Evolutionary conservation across 202 grass and related monocot genomes (phyloP).

Genomic region (Eragrostis tef): DNA sequence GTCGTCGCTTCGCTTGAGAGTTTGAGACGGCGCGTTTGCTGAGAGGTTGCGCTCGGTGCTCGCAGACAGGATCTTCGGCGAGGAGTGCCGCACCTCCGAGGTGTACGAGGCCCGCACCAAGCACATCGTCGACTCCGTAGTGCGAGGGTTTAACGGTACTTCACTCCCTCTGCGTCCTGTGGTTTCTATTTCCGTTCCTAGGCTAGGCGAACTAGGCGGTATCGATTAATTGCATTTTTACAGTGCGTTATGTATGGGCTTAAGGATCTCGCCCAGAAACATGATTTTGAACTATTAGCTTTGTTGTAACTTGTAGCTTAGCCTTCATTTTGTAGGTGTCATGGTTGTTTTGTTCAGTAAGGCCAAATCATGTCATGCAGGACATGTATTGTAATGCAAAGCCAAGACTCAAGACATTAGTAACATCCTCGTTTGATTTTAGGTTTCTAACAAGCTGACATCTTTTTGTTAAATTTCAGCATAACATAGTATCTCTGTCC

Average conservation of each 20-base stretch:
- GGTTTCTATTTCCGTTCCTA: not conserved
- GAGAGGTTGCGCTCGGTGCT: not conserved
- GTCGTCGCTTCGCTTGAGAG: not conserved
- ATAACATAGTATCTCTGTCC: too few species aligned
- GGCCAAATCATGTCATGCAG: too few species aligned
- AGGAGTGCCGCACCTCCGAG: constrained; percentile 65
- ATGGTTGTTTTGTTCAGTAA: too few species aligned
- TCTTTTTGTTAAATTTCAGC: too few species aligned
- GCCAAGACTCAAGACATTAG: too few species aligned
- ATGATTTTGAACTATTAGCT: too few species aligned
- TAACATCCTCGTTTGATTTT: too few species aligned
- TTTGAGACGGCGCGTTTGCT: not conserved
- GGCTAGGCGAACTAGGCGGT: not conserved
- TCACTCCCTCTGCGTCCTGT: not conserved
- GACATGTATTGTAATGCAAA: too few species aligned
- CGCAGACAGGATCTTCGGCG: constrained; percentile 73
- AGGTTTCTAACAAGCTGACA: too few species aligned
- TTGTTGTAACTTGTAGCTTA: too few species aligned
- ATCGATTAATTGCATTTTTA: not conserved
- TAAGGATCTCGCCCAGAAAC: not conserved
- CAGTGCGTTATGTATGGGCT: not conserved
- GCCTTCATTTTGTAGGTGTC: too few species aligned
- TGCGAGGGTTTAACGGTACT: constrained; percentile 85
- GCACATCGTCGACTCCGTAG: constrained; percentile 74
- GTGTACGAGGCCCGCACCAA: constrained; percentile 76